Evolutionary conservation across 148 eudicot species (phyloP).

Genomic region (Amaranthus palmeri): DNA sequence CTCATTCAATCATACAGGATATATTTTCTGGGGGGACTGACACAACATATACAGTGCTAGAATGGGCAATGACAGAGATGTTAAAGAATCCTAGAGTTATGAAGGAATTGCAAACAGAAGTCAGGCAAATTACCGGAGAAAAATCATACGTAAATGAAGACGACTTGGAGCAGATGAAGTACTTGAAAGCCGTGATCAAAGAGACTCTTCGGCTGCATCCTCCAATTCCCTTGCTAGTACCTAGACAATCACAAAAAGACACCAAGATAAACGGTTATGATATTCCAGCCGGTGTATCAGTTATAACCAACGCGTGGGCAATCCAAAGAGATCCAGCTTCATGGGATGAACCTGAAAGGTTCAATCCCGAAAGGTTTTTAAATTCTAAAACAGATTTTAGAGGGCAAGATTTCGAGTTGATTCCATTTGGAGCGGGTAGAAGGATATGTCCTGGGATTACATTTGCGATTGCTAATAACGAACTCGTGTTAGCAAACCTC

Average conservation of each 20-base stretch:
- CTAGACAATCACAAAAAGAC: constrained; percentile 9
- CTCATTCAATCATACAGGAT: constrained; percentile 11
- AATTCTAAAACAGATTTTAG: constrained; percentile 14
- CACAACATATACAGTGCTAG: constrained; percentile 23
- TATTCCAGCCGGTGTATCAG: constrained; percentile 17
- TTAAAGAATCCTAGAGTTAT: constrained; percentile 15
- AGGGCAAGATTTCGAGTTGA: constrained; percentile 27
- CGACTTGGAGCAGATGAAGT: constrained; percentile 23
- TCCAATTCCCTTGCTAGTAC: constrained; percentile 20
- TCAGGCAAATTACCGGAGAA: constrained; percentile 16
- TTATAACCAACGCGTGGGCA: constrained; percentile 24
- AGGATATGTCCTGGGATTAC: constrained; percentile 25
- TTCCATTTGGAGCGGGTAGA: constrained; percentile 33
- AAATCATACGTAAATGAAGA: constrained; percentile 10
- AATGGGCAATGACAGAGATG: constrained; percentile 33
- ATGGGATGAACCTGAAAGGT: constrained; percentile 22
- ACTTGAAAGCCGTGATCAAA: constrained; percentile 26
- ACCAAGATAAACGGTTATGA: constrained; percentile 14
- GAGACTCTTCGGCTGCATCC: constrained; percentile 29
- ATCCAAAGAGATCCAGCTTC: constrained; percentile 25
- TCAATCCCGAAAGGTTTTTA: constrained; percentile 22
- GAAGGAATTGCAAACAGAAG: constrained; percentile 22
- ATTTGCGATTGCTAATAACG: constrained; percentile 15
- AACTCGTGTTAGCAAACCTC: constrained; percentile 29
- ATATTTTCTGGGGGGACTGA: constrained; percentile 26